Evolutionary conservation across 2,329 filamentous ascomycete species (phyloP).

Genomic region (Hypoxylon sp.): DNA sequence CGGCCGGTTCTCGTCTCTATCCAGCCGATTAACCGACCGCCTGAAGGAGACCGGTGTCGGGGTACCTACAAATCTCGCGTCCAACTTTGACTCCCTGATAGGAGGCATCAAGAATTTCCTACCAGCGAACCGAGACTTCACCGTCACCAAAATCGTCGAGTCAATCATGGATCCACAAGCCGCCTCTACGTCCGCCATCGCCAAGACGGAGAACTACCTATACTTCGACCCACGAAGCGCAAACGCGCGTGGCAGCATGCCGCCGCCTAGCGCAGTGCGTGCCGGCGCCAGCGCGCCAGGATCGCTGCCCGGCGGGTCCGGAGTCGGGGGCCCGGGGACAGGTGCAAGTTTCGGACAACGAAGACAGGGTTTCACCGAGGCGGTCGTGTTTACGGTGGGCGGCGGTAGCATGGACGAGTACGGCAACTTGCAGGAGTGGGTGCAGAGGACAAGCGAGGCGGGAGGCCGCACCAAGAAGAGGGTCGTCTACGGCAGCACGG

Average conservation of each 20-base stretch:
- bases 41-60: conserved; percentile 91
- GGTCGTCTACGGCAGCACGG: conserved; percentile 95
- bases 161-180: conserved; percentile 96
- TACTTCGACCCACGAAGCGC: conserved; percentile 97
- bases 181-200: conserved; percentile 90
- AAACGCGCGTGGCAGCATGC: conserved; percentile 92
- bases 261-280: conserved; percentile 76
- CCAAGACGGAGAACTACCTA: conserved; percentile 95
- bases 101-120: conserved; percentile 98
- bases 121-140: conserved; percentile 94
- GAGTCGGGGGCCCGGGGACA: conserved; percentile 69
- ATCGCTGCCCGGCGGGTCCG: conserved; percentile 60
- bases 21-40: conserved; percentile 90
- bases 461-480: conserved; percentile 75
- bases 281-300: conserved; percentile 56
- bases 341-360: conserved; percentile 90
- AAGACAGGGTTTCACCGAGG: conserved; percentile 88
- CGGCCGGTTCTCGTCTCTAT: conserved; percentile 91
- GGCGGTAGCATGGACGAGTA: conserved; percentile 99
- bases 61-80: conserved; percentile 71
- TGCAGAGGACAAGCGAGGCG: conserved; percentile 75
- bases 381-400: conserved; percentile 93
- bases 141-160: conserved; percentile 97
- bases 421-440: conserved; percentile 97
- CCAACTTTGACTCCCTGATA: conserved; percentile 93